Conservation (phyloP, 1,284 basidiomycete species). For the Nidula niveotomentosa region DNA sequence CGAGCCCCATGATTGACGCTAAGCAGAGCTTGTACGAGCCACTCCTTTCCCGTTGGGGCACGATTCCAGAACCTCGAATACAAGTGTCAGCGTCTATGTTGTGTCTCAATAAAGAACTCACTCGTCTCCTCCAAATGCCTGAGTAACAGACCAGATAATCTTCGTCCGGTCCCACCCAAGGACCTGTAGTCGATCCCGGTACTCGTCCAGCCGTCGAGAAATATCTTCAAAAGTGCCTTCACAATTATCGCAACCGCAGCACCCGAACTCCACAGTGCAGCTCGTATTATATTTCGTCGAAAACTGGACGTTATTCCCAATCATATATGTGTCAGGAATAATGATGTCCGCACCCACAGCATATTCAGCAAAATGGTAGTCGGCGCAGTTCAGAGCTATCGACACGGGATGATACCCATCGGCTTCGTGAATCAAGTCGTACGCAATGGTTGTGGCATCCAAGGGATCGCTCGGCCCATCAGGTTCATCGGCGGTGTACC, state of each 20-base stretch:
- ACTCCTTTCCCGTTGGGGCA: constrained; percentile 57
- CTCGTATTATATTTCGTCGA: constrained; percentile 34
- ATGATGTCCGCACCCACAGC: constrained; percentile 52
- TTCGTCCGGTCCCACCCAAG: constrained; percentile 55
- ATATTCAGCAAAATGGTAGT: constrained; percentile 58
- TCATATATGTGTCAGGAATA: constrained; percentile 36
- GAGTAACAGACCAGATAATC: constrained; percentile 63
- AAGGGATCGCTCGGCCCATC: constrained; percentile 61
- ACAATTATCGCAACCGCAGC: constrained; percentile 57
- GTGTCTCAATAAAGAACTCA: constrained; percentile 24
- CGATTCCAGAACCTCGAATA: constrained; percentile 64
- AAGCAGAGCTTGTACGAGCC: constrained; percentile 53
- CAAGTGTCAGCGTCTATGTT: neutral
- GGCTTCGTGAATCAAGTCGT: constrained; percentile 52
- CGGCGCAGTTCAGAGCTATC: constrained; percentile 62
- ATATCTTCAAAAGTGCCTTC: constrained; percentile 48
- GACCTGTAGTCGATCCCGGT: constrained; percentile 40
- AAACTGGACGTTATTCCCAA: constrained; percentile 58
- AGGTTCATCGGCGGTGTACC: constrained; percentile 70
- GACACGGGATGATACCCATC: constrained; percentile 67
- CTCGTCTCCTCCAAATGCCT: constrained; percentile 57
- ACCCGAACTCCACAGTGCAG: constrained; percentile 55
- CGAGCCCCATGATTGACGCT: constrained; percentile 62
- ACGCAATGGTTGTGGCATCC: constrained; percentile 46
- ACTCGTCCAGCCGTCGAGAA: constrained; percentile 50